Evolutionary conservation across 176 grass and related monocot species (phyloP), one percentile per base, ranked within the genome.

Genomic region (Carex pumila): DNA sequence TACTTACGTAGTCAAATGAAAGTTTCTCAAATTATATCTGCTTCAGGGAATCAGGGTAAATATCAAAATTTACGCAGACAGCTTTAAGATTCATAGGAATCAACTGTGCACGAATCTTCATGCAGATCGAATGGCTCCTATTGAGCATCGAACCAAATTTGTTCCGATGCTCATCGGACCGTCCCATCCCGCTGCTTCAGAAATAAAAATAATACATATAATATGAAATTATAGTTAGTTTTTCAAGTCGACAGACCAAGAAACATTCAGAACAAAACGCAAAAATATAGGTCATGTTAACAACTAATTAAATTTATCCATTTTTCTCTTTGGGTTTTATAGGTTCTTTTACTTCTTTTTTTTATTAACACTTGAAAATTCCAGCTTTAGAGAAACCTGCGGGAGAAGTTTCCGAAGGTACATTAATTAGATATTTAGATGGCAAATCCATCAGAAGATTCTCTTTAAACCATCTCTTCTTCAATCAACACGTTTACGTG

Each of bases 401-500:
- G 25, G 25, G 25, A 34, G 3, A 34, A 81, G 55, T 62, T 76
- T 55, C 47, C 21, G 0, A 30, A 49, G 71, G 8, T 25, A 22
- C 30, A 36, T 36, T 60, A 39, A 39, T 39, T 39, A 39, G 4
- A 25, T 25, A 25, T 25, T 79, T 12, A 49, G 39, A 47, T 67
- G 80, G 37, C 19, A 21, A 82, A 82, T 63, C 36, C 21, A 17
- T 45, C 8, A 65, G 36, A 54, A 82, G 60, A 81, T 81, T 62
- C 60, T 81, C 55, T n/a, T 41, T 22, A 62, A 81, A 81, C 56
- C 30, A 81, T 62, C 31, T 81, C 12, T 81, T 82, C 29, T 81
- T 82, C 29, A 65, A 65, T 67, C 30, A 49, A 82, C 80, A 65
- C 61, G 80, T 82, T 82, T 82, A 66, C 80, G 80, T 83, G 25